Evolutionary conservation across 371 early-diverging fungal genomes (phyloP), one percentile per base, ranked within the genome.

Genomic region (Actinomucor elegans): DNA sequence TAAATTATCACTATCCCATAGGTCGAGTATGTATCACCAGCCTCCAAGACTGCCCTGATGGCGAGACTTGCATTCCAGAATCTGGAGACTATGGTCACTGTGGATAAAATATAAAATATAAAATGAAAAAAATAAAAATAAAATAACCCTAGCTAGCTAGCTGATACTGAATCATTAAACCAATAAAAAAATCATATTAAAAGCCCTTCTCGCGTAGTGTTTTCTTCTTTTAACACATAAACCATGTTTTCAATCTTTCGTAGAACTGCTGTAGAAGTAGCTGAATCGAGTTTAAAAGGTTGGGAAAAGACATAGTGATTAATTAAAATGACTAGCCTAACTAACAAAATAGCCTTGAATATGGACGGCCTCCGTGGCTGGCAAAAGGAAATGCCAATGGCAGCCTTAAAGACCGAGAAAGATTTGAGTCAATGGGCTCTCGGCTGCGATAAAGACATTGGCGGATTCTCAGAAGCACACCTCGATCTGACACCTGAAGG

Each of bases 401-500:
- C 79, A 6, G 49, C 80, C 21, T 64, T 90, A 20, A 81, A 79
- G 48, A 65, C 70, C 12, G 67, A 81, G 34, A 75, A 82, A 34
- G 83, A 83, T 55, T 57, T 89, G 15, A 61, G 85, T 38, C 58
- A 78, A n/a, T 96, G 92, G 91, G 71, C 84, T 6, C 77, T 90
- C 23, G 97, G 97, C 0, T 85, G 88, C 12, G 97, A 96, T 69
- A 85, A 87, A 55, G 95, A 96, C 66, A 91, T 96, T 73, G 94
- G 94, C 45, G 94, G 86, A 8, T 86, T 81, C 52, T 85, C 84
- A 26, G 72, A 80, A 47, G 87, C 84, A 1, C 59, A 74, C 34
- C 64, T 89, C 0, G 85, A 85, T 32, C 57, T 83, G 11, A 80
- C 84, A n/a, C 67, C 73, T 15, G 61, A 80, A 4, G 75, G 75